Conservation (phyloP, 805 yeast genomes). For the Schizosaccharomyces osmophilus region DNA sequence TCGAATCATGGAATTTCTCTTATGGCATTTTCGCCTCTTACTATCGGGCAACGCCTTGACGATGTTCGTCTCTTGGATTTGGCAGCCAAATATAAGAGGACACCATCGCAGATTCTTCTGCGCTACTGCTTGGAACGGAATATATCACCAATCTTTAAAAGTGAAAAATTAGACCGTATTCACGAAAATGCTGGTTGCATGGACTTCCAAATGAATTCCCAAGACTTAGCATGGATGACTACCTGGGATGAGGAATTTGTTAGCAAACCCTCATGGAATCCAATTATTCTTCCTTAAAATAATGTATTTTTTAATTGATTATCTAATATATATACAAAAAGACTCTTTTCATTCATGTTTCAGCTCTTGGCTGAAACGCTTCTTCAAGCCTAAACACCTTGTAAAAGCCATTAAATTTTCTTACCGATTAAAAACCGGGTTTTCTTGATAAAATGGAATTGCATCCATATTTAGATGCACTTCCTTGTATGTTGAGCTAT, state of each 20-base stretch:
- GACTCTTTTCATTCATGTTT: too few species aligned
- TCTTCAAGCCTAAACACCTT: too few species aligned
- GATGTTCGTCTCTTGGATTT: slow-evolving; percentile 15
- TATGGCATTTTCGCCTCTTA: slow-evolving; percentile 44
- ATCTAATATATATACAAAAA: too few species aligned
- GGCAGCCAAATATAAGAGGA: slow-evolving; percentile 18
- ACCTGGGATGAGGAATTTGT: neutral
- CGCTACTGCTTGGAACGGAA: slow-evolving; percentile 10
- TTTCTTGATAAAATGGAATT: neutral
- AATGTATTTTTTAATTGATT: neutral
- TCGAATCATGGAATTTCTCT: slow-evolving; percentile 22
- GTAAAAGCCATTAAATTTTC: too few species aligned
- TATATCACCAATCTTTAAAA: neutral
- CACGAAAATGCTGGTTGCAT: neutral
- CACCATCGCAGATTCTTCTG: slow-evolving; percentile 24
- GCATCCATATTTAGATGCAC: neutral
- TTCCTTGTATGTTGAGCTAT: neutral
- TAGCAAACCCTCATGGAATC: neutral
- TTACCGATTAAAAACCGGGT: neutral
- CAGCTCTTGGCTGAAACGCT: too few species aligned
- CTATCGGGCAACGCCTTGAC: slow-evolving; percentile 24
- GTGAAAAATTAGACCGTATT: neutral
- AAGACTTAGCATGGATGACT: neutral
- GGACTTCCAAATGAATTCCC: neutral
- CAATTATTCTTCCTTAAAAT: neutral